A percentile compares a stretch with the other conserved stretches of the same genome.
These are phyloP conservation scores for Bothriochloa decipiens DNA, from an alignment of 176 grass and related monocot species.

Conservation along the genomic window DNA sequence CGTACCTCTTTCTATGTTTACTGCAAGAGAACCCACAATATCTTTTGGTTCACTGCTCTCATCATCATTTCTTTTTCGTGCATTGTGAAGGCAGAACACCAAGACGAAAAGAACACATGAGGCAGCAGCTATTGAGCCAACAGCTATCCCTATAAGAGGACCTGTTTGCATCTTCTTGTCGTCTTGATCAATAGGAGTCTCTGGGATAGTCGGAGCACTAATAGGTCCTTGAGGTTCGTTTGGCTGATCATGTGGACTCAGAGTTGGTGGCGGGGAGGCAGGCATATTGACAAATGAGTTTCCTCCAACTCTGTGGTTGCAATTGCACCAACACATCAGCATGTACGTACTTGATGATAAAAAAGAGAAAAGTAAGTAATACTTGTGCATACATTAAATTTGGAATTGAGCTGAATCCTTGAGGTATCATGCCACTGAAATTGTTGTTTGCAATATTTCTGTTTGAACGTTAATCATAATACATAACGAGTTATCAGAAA, in stretches of 20 bases:
- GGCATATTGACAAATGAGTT: slow-evolving; percentile 80
- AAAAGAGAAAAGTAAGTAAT: slow-evolving; percentile 20
- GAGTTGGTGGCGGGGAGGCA: slow-evolving; percentile 57
- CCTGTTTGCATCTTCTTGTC: slow-evolving; percentile 68
- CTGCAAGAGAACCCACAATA: slow-evolving; percentile 39
- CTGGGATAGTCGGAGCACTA: slow-evolving; percentile 44
- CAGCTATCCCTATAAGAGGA: slow-evolving; percentile 61
- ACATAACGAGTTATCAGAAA: not conserved
- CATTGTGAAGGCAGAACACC: slow-evolving; percentile 54
- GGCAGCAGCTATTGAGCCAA: slow-evolving; percentile 65
- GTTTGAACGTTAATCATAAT: slow-evolving; percentile 34
- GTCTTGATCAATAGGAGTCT: slow-evolving; percentile 41
- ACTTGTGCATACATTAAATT: slow-evolving; percentile 71
- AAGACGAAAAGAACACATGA: slow-evolving; percentile 60
- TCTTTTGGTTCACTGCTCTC: slow-evolving; percentile 57
- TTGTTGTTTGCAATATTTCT: slow-evolving; percentile 95
- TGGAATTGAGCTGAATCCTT: slow-evolving; percentile 71
- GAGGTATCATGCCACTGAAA: slow-evolving; percentile 87
- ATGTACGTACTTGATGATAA: slow-evolving; percentile 4
- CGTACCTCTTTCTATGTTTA: slow-evolving; percentile 72
- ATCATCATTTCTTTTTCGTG: slow-evolving; percentile 59
- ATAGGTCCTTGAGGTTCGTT: slow-evolving; percentile 40
- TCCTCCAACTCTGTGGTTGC: slow-evolving; percentile 66
- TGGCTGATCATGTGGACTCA: slow-evolving; percentile 44
- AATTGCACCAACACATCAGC: slow-evolving; percentile 51